phyloP scores from a whole-genome alignment of 148 eudicot species.

The Agrostemma githago region DNA sequence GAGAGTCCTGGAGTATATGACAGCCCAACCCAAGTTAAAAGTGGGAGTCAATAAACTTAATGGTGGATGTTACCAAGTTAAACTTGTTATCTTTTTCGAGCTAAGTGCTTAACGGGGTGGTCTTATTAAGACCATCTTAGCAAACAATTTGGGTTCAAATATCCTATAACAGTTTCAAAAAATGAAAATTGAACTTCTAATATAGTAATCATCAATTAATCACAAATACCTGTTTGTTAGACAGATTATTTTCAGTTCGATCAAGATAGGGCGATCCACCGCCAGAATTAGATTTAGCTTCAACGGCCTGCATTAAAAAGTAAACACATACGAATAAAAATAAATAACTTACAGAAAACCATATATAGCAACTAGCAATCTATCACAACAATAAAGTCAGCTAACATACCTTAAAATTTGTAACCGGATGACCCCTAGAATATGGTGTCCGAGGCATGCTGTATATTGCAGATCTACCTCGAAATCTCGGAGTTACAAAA shows the following conservation, averaged over 20 bases:
- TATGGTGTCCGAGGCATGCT: conserved; percentile 88
- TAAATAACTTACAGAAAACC: not conserved
- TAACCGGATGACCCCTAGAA: conserved; percentile 46
- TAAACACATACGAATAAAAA: not conserved
- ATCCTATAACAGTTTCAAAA: too few relatives aligned
- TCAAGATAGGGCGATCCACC: conserved; percentile 34
- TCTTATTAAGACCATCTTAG: too few relatives aligned
- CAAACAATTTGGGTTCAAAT: too few relatives aligned
- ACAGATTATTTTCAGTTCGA: conserved; percentile 33
- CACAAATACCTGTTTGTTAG: conserved; percentile 39
- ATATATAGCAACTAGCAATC: not conserved
- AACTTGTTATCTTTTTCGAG: too few relatives aligned
- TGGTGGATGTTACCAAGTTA: too few relatives aligned
- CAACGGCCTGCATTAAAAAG: conserved; percentile 36
- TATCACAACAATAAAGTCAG: not conserved
- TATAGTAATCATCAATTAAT: not conserved
- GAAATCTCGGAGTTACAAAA: conserved; percentile 59
- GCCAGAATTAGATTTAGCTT: conserved; percentile 26
- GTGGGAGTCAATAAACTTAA: too few relatives aligned
- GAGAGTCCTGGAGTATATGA: too few relatives aligned
- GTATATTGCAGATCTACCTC: conserved; percentile 83
- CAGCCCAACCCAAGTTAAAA: too few relatives aligned
- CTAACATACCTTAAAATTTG: conserved; percentile 37
- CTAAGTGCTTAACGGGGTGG: too few relatives aligned
- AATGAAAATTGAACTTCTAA: too few relatives aligned